Evolutionary conservation across 768 basidiomycete species (phyloP).

Genomic region (Xerocomus brunneocitrinus): DNA sequence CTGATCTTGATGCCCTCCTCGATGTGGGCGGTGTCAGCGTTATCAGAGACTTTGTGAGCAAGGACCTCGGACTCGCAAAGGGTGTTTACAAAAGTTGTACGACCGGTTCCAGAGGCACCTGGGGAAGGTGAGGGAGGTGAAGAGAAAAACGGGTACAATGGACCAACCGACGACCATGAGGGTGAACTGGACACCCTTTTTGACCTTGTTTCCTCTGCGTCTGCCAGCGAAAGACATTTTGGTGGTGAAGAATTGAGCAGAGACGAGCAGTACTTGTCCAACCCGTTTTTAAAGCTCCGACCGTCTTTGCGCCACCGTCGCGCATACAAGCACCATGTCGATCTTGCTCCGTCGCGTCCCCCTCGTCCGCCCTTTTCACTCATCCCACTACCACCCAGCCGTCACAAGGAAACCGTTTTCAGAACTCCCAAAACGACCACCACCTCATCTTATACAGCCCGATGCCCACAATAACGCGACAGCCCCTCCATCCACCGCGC

Average conservation of each 20-base stretch:
- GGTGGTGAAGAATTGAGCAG: constrained; percentile 25
- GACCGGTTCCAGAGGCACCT: constrained; percentile 97
- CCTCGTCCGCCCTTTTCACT: constrained; percentile 7
- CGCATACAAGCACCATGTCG: constrained; percentile 21
- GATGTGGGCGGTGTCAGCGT: constrained; percentile 84
- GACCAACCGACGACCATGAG: constrained; percentile 94
- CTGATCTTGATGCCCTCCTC: constrained; percentile 95
- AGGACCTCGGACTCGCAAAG: constrained; percentile 95
- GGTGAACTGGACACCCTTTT: constrained; percentile 98
- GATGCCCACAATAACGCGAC: not conserved
- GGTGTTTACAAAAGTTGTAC: constrained; percentile 99
- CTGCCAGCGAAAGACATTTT: constrained; percentile 83
- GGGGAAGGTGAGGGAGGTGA: constrained; percentile 10
- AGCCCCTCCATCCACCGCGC: not conserved
- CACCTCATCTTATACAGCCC: not conserved
- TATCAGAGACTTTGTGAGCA: constrained; percentile 78
- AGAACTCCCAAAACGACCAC: constrained; percentile 51
- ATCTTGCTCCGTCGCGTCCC: constrained; percentile 10
- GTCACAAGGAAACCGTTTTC: constrained; percentile 48
- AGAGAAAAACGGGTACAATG: not conserved
- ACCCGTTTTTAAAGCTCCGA: constrained; percentile 34
- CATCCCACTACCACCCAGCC: constrained; percentile 5
- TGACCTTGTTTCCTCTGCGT: constrained; percentile 90
- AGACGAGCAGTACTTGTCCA: constrained; percentile 31
- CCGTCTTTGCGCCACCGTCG: constrained; percentile 29